Conservation (phyloP, 2,329 filamentous ascomycete genomes). For the Madurella mycetomatis region DNA sequence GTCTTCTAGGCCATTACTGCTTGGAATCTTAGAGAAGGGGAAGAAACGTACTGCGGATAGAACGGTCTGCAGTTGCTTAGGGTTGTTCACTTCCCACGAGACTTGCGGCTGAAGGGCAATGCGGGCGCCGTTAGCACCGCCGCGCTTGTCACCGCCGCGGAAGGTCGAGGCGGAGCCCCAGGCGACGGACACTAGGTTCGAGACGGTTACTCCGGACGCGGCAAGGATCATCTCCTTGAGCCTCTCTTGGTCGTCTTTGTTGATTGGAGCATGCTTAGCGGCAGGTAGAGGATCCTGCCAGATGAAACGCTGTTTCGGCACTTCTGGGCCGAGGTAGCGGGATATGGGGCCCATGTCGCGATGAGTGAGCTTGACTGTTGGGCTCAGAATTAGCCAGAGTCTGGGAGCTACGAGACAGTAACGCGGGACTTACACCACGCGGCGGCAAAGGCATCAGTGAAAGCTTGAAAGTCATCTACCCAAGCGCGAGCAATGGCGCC, state of each 20-base stretch:
- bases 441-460: conserved; percentile 63
- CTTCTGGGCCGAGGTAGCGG: conserved; percentile 70
- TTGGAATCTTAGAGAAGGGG: background rate
- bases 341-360: conserved; percentile 70
- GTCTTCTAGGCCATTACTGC: no score
- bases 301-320: conserved; percentile 63
- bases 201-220: conserved; percentile 51
- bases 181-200: conserved; percentile 60
- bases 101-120: conserved; percentile 70
- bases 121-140: conserved; percentile 74
- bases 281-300: conserved; percentile 73
- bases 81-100: conserved; percentile 72
- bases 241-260: conserved; percentile 56
- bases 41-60: background rate
- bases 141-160: conserved; percentile 74
- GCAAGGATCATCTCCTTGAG: conserved; percentile 67
- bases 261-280: conserved; percentile 52
- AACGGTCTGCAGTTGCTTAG: conserved; percentile 46
- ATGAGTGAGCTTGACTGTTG: conserved; percentile 65
- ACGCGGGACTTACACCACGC: conserved; percentile 54
- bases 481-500: conserved; percentile 73
- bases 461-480: conserved; percentile 62
- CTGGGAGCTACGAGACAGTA: background rate
- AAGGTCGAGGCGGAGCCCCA: conserved; percentile 69
- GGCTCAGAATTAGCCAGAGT: background rate